Base-by-base conservation (phyloP, 768 basidiomycete species). In the Mycena vitilis region DNA sequence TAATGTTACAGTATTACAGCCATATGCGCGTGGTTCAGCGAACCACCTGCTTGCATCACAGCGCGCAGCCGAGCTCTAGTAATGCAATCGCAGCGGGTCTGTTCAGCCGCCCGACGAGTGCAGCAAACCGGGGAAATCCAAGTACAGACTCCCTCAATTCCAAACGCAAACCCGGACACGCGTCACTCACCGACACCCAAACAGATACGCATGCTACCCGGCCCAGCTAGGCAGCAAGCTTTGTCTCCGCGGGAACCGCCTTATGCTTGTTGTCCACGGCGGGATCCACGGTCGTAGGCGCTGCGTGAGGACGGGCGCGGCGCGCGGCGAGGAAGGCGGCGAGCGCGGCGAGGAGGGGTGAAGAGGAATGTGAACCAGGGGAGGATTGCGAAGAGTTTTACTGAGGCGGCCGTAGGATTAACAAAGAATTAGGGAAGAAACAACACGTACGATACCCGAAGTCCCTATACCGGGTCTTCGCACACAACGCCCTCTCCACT, bases 281-380 rank as follows among this genome's bases (percentile, higher is more conserved):
- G 30, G 30, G 30, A 5, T 30, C 30, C 44, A 16, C 13, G 3
- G 44, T 20, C 7, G 13, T 45, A 18, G 44, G 18, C 2, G 44
- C 12, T 1, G 44, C 44, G 44, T 13, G 7, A 10, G 44, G 38
- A 45, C 37, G 48, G 1, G 60, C 47, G 37, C 16, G 47, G 20
- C 70, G 70, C n/a, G 78, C 73, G 18, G 83, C 78, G 3, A 77
- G 18, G 62, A 80, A 79, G 9, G 81, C 70, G 57, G 83, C 75
- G 37, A 76, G 72, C 23, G 82, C 79, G 11, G 85, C 74, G 58
- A n/a, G 78, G 76, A 54, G 77, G 40, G 20, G 80, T 77, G 66
- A 83, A 85, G 8, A 86, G 70, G 68, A 84, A 67, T 0, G 86
- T 73, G 69, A 87, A 78, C 88, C 88, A 90, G 1, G 87, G 85